Base-by-base conservation (phyloP, 2,329 filamentous ascomycete genomes). In the Raffaelea ambrosiae region DNA sequence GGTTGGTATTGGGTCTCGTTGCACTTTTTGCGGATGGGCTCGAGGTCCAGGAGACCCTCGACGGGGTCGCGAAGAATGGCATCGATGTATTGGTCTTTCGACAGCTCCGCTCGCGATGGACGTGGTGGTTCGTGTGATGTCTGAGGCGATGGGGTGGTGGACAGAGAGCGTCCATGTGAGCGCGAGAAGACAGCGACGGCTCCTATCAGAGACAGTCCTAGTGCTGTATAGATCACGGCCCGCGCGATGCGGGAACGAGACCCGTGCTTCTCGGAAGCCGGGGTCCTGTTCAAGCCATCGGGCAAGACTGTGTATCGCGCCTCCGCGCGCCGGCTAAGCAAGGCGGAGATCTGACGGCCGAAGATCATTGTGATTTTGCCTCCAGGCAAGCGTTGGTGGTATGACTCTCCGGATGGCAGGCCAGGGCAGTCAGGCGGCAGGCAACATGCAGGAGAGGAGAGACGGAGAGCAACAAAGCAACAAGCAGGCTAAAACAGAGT, bases 1-100 rank as follows among this genome's bases (percentile, higher is more conserved):
- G 58, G 56, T 3, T 57, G 58, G 60, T 61, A 66, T 22, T 49
- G 52, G 11, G 53, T 63, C 8, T 47, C 54, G n/a, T 58, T 56
- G 56, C 61, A 69, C 39, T 49, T 51, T 2, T 42, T 9, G 40
- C 48, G 51, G 35, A 56, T 51, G 11, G 54, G 54, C 3, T 19
- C 42, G 16, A 44, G 44, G 36, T 56, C 53, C 11, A 55, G 26
- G 10, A 54, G 19, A 9, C 54, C 54, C 43, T 55, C 54, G 20
- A 56, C 47, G 3, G 54, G 54, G 31, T 51, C 26, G 31, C 47
- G 46, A 22, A 55, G 38, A 18, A 55, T 47, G 8, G 54, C 53
- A 5, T 44, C 51, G 5, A 56, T 44, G 47, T 54, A 56, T 23
- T 53, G 36, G 8, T 51, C 46, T 16, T 53, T 53, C 33, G 46